Evolutionary conservation across 2,329 filamentous ascomycete species (phyloP).

Genomic region (Penicillium sp.): DNA sequence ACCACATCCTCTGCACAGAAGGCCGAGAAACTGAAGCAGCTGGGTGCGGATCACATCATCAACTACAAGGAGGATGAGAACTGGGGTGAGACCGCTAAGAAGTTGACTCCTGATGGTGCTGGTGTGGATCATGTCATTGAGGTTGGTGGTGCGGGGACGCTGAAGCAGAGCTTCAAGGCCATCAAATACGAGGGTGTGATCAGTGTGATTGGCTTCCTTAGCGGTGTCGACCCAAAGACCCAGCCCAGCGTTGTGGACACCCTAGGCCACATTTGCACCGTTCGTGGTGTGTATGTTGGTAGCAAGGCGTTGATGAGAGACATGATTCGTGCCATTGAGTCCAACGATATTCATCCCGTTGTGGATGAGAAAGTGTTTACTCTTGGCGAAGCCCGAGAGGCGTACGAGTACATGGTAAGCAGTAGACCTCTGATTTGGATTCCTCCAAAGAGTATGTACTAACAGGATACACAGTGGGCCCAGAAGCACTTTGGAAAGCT

Average conservation of each 20-base stretch:
- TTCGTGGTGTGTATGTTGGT: conserved; percentile 60
- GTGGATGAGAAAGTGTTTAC: conserved; percentile 59
- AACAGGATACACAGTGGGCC: conserved; percentile 38
- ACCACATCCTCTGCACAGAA: conserved; percentile 61
- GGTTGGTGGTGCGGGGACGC: conserved; percentile 64
- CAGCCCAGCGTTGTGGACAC: conserved; percentile 56
- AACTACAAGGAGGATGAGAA: conserved; percentile 61
- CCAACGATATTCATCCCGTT: conserved; percentile 59
- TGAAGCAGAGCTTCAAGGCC: conserved; percentile 57
- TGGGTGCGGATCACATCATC: conserved; percentile 60
- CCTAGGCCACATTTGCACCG: conserved; percentile 53
- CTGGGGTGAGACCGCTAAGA: conserved; percentile 62
- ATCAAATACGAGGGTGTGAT: conserved; percentile 57
- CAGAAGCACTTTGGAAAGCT: conserved; percentile 60
- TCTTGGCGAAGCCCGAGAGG: conserved; percentile 53
- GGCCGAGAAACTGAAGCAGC: conserved; percentile 51
- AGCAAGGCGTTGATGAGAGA: conserved; percentile 58
- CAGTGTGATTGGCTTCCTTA: conserved; percentile 60
- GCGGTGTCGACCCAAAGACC: conserved; percentile 46
- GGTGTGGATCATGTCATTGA: conserved; percentile 67
- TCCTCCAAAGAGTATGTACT: conserved; percentile 11
- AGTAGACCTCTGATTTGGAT: conserved; percentile 9
- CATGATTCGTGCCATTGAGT: conserved; percentile 60
- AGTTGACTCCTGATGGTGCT: conserved; percentile 47
- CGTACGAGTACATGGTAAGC: conserved; percentile 55